Base-by-base conservation (phyloP, 1,284 basidiomycete species). In the Cutaneotrichosporon curvatum region DNA sequence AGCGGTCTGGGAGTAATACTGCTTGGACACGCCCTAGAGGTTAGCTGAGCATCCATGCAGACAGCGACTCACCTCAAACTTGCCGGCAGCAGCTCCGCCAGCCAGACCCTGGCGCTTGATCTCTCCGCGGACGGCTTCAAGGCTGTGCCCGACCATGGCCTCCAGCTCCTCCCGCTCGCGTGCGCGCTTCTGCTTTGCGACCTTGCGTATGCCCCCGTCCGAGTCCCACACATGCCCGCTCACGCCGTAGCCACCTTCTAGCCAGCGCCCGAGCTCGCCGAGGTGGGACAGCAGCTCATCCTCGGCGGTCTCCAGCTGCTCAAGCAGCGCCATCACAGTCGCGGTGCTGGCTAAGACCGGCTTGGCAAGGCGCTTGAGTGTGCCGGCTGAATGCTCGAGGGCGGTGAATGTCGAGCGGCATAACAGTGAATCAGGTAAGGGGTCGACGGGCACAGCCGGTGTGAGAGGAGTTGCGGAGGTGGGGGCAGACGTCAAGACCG, bases 241-340 rank as follows among this genome's bases (percentile, higher is more conserved):
- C 9, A 67, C 50, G 16, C 57, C 60, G 53, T 61, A 67, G 4
- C 63, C 63, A 19, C 50, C 55, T 33, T 67, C 65, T 28, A 70
- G 49, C 56, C 61, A 68, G 37, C 59, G 52, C 9, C 63, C 64
- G 1, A 72, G 56, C 35, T 65, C 62, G 15, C 63, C 67, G 2
- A 72, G 48, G 5, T 48, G 44, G 9, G 45, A 37, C 31, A 68
- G 60, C 31, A 72, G 43, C 35, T 66, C 67, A 28, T 68, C 62
- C 48, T 72, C 70, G 10, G 65, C 67, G 18, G 49, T 54, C 41
- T 68, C 66, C 14, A 72, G 56, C 48, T 70, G 65, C 30, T 67
- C 60, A 6, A 67, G 56, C 12, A 69, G 43, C 2, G 61, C 53
- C 5, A 57, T 37, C 2, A 67, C 61, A 4, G 59, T 47, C 6